A percentile compares a stretch with the other conserved stretches of the same genome.
These are phyloP conservation scores for Leersia perrieri DNA, from an alignment of 176 grass and related monocot genomes.

Conservation along the genomic window DNA sequence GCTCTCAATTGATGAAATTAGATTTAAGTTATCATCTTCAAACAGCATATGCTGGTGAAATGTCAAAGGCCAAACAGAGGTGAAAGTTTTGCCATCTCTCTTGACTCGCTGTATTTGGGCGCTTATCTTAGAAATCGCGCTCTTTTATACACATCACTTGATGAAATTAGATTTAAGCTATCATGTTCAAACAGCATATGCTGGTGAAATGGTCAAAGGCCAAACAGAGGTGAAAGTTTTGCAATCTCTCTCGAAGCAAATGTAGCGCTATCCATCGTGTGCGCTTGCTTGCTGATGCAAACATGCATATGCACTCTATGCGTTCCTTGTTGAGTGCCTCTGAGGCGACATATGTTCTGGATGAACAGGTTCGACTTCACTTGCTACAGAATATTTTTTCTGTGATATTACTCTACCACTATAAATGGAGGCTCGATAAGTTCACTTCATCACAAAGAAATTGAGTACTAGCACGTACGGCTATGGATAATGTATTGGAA, in stretches of 20 bases:
- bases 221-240: background rate
- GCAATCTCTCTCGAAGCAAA: background rate
- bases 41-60: background rate
- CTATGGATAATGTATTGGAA: background rate
- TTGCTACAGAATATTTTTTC: background rate
- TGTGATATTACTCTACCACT: too few species aligned
- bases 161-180: slow-evolving; percentile 10
- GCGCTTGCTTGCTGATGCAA: background rate
- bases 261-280: background rate
- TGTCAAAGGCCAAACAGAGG: background rate
- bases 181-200: background rate
- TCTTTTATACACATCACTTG: background rate
- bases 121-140: background rate
- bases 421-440: too few species aligned
- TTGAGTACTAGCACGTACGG: too few species aligned
- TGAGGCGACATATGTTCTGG: background rate
- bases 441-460: too few species aligned
- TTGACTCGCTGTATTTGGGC: background rate
- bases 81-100: background rate
- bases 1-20: background rate
- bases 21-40: slow-evolving; percentile 11
- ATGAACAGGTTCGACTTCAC: background rate
- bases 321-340: background rate
- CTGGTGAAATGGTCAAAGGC: background rate
- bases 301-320: background rate